Base-by-base conservation (phyloP, 192 early-diverging fungal genomes). In the Irineochytrium annulatum region DNA sequence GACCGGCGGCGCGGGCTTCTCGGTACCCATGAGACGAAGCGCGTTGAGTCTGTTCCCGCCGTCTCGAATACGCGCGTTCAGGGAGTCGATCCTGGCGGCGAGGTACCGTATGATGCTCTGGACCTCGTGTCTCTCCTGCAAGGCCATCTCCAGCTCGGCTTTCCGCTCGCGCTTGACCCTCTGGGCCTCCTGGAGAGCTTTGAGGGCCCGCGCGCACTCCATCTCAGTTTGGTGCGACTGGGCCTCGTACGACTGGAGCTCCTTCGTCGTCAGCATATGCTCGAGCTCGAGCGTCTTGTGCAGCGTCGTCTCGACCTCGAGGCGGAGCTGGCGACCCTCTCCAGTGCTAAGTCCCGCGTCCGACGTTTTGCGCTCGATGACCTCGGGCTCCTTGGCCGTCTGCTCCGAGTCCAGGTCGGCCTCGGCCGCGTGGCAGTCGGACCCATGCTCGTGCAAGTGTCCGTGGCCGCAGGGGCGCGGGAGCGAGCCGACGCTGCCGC, bases 281-380 rank as follows among this genome's bases (percentile, higher is more conserved):
- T 67, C 65, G 3, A 67, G 29, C 35, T 67, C 57, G 17, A 67
- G 65, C 17, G 65, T 67, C 37, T 67, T 67, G 51, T 67, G 56
- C 48, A 67, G 48, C 3, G 65, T 67, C 16, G 56, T 30, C 3
- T 57, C 65, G 20, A 67, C 65, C 58, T 67, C 57, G 8, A 27
- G 24, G 35, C 65, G 65, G 17, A 22, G 26, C 13, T 41, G 8
- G 37, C 37, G 8, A n/a, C n/a, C 37, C 8, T 41, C n/a, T n/a
- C n/a, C 11, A n/a, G n/a, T 41, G 37, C n/a, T n/a, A n/a, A n/a
- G n/a, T n/a, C n/a, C n/a, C n/a, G n/a, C n/a, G n/a, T n/a, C n/a
- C n/a, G n/a, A n/a, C n/a, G n/a, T n/a, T n/a, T n/a, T n/a, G 37
- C 11, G 37, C 37, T 8, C 11, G 37, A 41, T 13, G 37, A n/a